Conservation (phyloP, 2,329 filamentous ascomycete species). For the Beauveria rudraprayagi region DNA sequence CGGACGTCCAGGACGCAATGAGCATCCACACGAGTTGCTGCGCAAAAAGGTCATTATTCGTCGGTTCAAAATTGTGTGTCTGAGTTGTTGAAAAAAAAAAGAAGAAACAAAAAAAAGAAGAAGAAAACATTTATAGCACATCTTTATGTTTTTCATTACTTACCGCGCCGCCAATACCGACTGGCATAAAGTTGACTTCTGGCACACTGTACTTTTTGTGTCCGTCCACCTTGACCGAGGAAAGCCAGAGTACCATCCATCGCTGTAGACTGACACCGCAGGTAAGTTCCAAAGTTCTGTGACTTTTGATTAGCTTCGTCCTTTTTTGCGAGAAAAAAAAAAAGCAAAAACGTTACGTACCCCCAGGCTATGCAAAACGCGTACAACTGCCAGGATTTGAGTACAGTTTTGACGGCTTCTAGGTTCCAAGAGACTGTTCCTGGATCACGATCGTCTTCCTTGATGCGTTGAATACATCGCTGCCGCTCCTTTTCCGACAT, state of each 20-base stretch:
- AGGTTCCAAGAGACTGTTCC: neutral
- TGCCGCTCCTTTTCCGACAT: slow-evolving; percentile 8
- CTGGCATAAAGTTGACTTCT: neutral
- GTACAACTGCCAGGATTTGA: neutral
- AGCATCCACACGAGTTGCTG: slow-evolving; percentile 8
- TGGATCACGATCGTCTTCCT: slow-evolving; percentile 2
- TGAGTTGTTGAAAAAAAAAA: neutral
- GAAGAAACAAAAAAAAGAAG: too few species aligned
- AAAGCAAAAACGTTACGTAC: neutral
- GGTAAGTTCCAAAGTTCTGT: neutral
- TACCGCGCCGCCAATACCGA: neutral
- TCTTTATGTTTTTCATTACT: neutral
- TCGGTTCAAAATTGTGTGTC: too few species aligned
- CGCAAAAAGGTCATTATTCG: neutral
- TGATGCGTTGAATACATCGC: slow-evolving; percentile 3
- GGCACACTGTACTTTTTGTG: neutral
- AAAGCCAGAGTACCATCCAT: slow-evolving; percentile 10
- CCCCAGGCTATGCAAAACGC: neutral
- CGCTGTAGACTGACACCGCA: slow-evolving; percentile 3
- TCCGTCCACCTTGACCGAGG: neutral
- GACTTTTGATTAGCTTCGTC: neutral
- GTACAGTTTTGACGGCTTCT: neutral
- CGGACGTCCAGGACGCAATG: neutral
- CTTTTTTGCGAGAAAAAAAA: too few species aligned
- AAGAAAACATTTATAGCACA: too few species aligned